Conservation (phyloP, 345 rosid genomes). For the Aurinia saxatilis region DNA sequence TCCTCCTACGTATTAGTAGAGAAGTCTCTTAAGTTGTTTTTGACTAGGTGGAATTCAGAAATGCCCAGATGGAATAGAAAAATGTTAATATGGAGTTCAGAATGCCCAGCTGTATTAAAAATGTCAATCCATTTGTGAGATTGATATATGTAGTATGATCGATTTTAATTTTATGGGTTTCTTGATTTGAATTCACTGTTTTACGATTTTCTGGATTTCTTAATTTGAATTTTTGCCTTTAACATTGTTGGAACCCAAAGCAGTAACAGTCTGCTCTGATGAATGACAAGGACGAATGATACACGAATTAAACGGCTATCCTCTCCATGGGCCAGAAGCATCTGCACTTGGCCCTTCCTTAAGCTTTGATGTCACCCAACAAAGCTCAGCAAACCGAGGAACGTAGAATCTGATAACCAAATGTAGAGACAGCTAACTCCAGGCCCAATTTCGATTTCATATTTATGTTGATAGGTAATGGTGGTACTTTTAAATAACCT, state of each 20-base stretch:
- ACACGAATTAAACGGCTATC: constrained; percentile 96
- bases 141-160: no score
- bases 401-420: constrained; percentile 82
- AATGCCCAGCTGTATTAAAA: no score
- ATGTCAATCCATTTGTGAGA: no score
- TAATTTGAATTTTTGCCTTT: constrained; percentile 60
- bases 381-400: constrained; percentile 97
- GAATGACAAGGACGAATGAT: constrained; percentile 56
- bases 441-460: constrained; percentile 66
- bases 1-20: no score
- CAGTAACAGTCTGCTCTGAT: constrained; percentile 35
- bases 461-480: constrained; percentile 38
- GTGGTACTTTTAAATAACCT: constrained; percentile 31
- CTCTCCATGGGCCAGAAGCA: constrained; percentile 77
- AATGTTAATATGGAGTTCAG: no score
- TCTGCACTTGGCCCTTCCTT: constrained; percentile 88
- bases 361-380: constrained; percentile 93
- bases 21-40: no score
- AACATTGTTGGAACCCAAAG: constrained; percentile 39
- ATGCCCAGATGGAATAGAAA: no score
- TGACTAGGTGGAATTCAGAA: no score
- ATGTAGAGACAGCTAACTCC: constrained; percentile 59
- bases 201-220: no score
- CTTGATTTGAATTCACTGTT: no score
- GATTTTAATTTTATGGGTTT: no score